Evolutionary conservation across 345 rosid genomes (phyloP).

Genomic region (Durio zibethinus): DNA sequence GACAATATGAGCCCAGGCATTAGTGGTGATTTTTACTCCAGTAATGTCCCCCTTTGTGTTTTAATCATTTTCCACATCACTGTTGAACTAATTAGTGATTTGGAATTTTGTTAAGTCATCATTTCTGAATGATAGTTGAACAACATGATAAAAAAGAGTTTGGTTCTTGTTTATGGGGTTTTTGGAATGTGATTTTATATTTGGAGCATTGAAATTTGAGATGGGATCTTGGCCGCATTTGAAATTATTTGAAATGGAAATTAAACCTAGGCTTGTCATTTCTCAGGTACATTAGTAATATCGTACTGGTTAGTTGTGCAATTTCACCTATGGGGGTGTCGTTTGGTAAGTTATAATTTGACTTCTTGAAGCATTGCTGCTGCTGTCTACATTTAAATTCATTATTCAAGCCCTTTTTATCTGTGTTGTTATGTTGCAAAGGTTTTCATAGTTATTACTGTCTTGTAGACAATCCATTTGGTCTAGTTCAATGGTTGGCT

Average conservation of each 20-base stretch:
- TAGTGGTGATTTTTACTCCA: not conserved
- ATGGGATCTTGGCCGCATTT: not conserved
- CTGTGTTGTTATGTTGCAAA: not conserved
- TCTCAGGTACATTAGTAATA: not conserved
- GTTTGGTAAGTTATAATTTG: not conserved
- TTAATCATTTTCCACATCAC: not conserved
- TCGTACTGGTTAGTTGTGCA: not conserved
- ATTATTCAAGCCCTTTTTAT: not conserved
- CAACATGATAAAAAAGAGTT: not conserved
- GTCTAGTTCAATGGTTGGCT: not conserved
- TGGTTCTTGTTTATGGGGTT: not conserved
- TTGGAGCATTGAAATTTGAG: not conserved
- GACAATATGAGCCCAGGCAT: not conserved
- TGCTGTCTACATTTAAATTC: not conserved
- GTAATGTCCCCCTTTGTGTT: not conserved
- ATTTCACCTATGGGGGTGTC: not conserved
- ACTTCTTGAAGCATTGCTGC: not conserved
- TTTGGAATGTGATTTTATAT: not conserved
- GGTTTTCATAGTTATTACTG: not conserved
- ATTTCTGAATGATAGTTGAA: not conserved
- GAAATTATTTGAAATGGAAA: not conserved
- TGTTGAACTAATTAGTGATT: not conserved
- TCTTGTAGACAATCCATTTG: not conserved
- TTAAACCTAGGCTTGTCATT: not conserved
- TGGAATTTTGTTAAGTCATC: not conserved